Conservation (phyloP, 108 stramenopile genomes). For the Craspedostauros australis region DNA sequence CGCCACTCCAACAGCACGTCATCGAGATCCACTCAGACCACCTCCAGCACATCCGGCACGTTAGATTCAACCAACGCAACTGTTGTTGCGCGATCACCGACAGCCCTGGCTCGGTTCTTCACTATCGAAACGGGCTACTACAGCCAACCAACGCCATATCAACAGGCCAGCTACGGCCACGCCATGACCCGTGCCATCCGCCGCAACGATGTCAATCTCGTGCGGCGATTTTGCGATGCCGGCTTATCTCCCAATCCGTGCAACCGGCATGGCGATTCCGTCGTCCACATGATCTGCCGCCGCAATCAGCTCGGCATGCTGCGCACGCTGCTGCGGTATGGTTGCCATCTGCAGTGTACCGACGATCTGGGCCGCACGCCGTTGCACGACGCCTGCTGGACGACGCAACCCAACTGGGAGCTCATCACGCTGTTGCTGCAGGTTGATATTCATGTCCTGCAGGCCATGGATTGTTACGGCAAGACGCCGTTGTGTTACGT, state of each 20-base stretch:
- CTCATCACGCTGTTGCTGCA: constrained; percentile 25
- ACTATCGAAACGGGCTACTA: constrained; percentile 67
- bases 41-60: constrained; percentile 58
- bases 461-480: no score
- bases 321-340: constrained; percentile 14
- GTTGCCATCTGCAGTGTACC: constrained; percentile 26
- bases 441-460: no score
- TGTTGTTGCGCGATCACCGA: constrained; percentile 48
- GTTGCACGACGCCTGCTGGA: constrained; percentile 59
- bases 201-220: constrained; percentile 32
- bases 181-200: constrained; percentile 52
- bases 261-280: constrained; percentile 42
- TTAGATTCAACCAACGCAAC: constrained; percentile 48
- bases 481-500: no score
- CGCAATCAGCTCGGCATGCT: constrained; percentile 31
- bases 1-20: no score
- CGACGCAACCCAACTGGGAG: constrained; percentile 29
- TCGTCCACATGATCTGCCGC: constrained; percentile 45
- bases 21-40: constrained; percentile 30
- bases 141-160: constrained; percentile 61
- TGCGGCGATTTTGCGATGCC: constrained; percentile 36
- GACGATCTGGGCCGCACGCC: constrained; percentile 63
- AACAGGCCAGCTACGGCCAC: constrained; percentile 63
- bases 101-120: constrained; percentile 42
- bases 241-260: constrained; percentile 65